Evolutionary conservation across 176 grass and related monocot genomes (phyloP).

Genomic region (Chrysopogon serrulatus): DNA sequence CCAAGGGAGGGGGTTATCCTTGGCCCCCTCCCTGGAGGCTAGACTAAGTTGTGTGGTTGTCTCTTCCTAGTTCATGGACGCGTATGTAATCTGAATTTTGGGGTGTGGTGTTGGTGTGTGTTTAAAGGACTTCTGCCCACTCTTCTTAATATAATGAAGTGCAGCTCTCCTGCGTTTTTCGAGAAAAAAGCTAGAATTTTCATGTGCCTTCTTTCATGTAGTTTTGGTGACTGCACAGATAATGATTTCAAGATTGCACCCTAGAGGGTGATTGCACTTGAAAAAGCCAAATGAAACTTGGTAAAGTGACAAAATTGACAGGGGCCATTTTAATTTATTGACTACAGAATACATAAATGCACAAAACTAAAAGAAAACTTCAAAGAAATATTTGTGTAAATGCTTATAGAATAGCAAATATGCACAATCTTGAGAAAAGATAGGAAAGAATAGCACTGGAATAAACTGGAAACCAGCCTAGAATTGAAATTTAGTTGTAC

Average conservation of each 20-base stretch:
- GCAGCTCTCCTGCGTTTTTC: too few species aligned
- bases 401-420: neutral
- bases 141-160: too few species aligned
- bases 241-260: neutral
- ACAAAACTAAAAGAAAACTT: neutral
- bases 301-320: neutral
- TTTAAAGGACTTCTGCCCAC: too few species aligned
- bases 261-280: neutral
- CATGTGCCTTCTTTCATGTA: neutral
- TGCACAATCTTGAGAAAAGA: neutral
- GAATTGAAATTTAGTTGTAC: slow-evolving; percentile 25
- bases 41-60: too few species aligned
- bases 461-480: neutral
- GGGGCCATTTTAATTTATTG: neutral
- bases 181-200: neutral
- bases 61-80: too few species aligned
- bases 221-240: neutral
- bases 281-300: neutral
- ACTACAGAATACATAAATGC: neutral
- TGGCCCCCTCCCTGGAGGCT: too few species aligned
- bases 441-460: neutral
- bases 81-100: too few species aligned
- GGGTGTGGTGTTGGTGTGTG: too few species aligned
- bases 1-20: too few species aligned
- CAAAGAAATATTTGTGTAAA: neutral